These are phyloP conservation scores for Nakaseomyces nivariensis DNA, from an alignment of 1,139 yeast genomes.

Conservation along the genomic window DNA sequence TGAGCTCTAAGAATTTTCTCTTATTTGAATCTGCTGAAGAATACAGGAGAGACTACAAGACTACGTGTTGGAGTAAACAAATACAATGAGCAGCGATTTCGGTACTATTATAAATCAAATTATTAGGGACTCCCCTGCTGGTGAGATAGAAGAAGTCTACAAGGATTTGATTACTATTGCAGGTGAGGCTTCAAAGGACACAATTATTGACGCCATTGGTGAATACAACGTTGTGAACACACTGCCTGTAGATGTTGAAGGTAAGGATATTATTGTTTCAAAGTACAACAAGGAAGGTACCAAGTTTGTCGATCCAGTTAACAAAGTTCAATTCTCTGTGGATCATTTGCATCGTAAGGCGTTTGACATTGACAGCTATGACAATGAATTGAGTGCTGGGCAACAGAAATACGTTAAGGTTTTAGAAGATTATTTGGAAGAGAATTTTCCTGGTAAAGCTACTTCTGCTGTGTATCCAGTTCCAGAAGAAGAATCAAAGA, in stretches of 20 bases:
- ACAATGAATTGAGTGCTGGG: slow-evolving; percentile 14
- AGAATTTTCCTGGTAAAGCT: slow-evolving; percentile 37
- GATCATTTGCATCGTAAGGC: slow-evolving; percentile 43
- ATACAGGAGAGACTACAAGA: no score
- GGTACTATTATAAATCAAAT: slow-evolving; percentile 13
- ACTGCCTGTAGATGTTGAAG: slow-evolving; percentile 33
- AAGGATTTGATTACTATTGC: slow-evolving; percentile 27
- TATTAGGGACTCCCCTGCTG: slow-evolving; percentile 29
- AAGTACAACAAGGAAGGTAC: slow-evolving; percentile 38
- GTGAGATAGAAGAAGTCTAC: slow-evolving; percentile 30
- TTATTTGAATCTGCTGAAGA: neutral
- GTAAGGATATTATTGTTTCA: slow-evolving; percentile 34
- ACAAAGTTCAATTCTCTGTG: slow-evolving; percentile 46
- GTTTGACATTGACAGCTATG: slow-evolving; percentile 41
- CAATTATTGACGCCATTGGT: slow-evolving; percentile 32
- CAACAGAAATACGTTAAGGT: slow-evolving; percentile 14
- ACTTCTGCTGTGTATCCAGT: slow-evolving; percentile 35
- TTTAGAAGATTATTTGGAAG: slow-evolving; percentile 32
- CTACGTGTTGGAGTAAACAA: no score
- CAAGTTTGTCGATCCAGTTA: slow-evolving; percentile 39
- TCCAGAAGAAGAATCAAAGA: slow-evolving; percentile 36
- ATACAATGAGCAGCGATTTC: neutral
- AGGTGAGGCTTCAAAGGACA: slow-evolving; percentile 25
- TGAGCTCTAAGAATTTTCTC: neutral
- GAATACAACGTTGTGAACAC: slow-evolving; percentile 37